Base-by-base conservation (phyloP, 192 early-diverging fungal species). In the Obelidium mucronatum region DNA sequence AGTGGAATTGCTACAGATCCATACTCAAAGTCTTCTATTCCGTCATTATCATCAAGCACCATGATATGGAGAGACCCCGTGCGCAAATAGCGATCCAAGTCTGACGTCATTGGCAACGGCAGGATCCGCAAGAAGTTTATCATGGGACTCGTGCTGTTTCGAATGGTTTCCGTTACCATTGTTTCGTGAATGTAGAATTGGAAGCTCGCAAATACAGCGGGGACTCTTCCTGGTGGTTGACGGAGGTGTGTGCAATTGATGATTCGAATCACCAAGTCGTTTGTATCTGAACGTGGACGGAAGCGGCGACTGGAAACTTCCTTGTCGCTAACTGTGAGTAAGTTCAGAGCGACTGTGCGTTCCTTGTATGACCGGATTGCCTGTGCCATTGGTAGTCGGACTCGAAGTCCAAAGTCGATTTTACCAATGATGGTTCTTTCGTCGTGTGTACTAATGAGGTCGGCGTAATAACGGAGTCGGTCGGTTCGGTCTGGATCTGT, bases 331-430 rank as follows among this genome's bases (percentile, higher is more conserved):
- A 76, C 76, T 1, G 63, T 79, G 2, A 82, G 62, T 5, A 86
- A 73, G 40, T 87, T 87, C 42, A 88, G 67, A 1, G 87, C 87
- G 4, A 82, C 66, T 0, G 72, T 79, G 19, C 87, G 69, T 71
- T 89, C 87, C 63, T 88, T 84, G 72, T 81, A 88, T 2, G 86
- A 79, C 26, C 81, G 74, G 31, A 89, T 80, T 0, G 87, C 77
- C 68, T 85, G 84, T 15, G 81, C 66, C 82, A 89, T 89, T 11
- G 88, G 85, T n/a, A 89, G 24, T 2, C 54, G 54, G 2, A 81
- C 78, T 15, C 77, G 17, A 22, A 89, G 52, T 2, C 82, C 79
- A 75, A 88, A 89, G 54, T 89, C 83, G 8, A 89, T 22, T 52
- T 82, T 81, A 3, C 88, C 88, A n/a, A 89, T 52, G n/a, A 88